A percentile compares a stretch with the other conserved stretches of the same genome.
These are phyloP conservation scores for Wakefieldia striispora DNA, from an alignment of 768 basidiomycete species.

Conservation along the genomic window DNA sequence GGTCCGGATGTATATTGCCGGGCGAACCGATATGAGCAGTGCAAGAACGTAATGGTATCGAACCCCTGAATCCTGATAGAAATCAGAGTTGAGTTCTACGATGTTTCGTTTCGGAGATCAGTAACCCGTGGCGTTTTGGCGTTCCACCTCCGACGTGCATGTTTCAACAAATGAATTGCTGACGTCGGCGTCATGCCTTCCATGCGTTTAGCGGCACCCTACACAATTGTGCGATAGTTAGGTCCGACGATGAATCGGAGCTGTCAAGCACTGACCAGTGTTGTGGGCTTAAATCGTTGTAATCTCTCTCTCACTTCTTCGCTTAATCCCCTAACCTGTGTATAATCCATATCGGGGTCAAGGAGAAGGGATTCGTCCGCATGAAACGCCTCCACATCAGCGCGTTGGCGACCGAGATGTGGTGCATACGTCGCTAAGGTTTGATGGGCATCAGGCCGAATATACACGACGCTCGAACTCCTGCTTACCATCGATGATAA, in stretches of 20 bases:
- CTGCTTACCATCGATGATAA: conserved; percentile 67
- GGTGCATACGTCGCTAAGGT: conserved; percentile 57
- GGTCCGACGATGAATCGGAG: not conserved
- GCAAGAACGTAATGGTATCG: not conserved
- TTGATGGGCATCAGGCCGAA: conserved; percentile 2
- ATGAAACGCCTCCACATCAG: conserved; percentile 71
- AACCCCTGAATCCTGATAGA: too few relatives aligned
- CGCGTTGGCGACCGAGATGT: conserved; percentile 68
- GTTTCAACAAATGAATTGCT: conserved; percentile 62
- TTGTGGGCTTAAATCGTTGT: conserved; percentile 57
- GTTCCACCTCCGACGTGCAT: conserved; percentile 46
- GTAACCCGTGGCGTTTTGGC: not conserved
- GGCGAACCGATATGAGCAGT: not conserved
- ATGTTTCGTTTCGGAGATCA: not conserved
- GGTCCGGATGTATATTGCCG: not conserved
- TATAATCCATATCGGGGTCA: conserved; percentile 71
- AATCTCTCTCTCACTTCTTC: conserved; percentile 72
- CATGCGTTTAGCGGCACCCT: conserved; percentile 93
- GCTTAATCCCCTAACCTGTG: conserved; percentile 62
- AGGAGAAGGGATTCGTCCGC: conserved; percentile 73
- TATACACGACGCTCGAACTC: not conserved
- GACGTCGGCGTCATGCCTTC: conserved; percentile 89
- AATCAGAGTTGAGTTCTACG: not conserved
- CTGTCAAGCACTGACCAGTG: conserved; percentile 47
- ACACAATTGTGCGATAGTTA: not conserved